Evolutionary conservation across 2,329 filamentous ascomycete species (phyloP).

Genomic region (Lecanoromycetidae sp.): DNA sequence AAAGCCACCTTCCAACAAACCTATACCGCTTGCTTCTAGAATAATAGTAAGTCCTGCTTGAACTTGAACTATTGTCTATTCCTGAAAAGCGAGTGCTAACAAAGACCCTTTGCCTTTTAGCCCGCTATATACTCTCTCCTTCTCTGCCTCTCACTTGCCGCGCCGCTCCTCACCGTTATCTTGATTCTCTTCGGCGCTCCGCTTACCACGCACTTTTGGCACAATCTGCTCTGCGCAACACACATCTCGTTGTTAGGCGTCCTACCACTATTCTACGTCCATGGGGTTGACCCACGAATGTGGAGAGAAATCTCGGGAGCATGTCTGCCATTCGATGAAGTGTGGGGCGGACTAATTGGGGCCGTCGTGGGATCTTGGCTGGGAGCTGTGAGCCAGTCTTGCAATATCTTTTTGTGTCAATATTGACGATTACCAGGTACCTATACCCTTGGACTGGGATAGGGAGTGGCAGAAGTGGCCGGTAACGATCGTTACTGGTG

Average conservation of each 20-base stretch:
- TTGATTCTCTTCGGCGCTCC: constrained; percentile 88
- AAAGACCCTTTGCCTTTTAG: constrained; percentile 32
- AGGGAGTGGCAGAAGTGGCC: constrained; percentile 99
- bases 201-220: constrained; percentile 62
- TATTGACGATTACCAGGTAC: constrained; percentile 35
- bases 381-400: constrained; percentile 41
- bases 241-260: constrained; percentile 70
- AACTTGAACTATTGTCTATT: not conserved
- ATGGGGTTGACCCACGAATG: constrained; percentile 59
- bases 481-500: constrained; percentile 73
- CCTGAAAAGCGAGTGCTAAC: not conserved
- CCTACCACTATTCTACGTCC: constrained; percentile 72
- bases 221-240: constrained; percentile 68
- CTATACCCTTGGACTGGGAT: constrained; percentile 93
- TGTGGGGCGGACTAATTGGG: constrained; percentile 72
- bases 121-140: constrained; percentile 59
- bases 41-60: constrained; percentile 2
- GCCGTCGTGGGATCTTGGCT: constrained; percentile 75
- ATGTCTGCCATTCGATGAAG: constrained; percentile 64
- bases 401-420: not conserved
- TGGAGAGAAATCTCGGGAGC: constrained; percentile 62
- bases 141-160: constrained; percentile 38
- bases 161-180: constrained; percentile 46
- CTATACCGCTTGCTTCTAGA: constrained; percentile 7
- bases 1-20: not conserved